phyloP scores from a whole-genome alignment of 495 filamentous ascomycete species.

The Evernia prunastri region DNA sequence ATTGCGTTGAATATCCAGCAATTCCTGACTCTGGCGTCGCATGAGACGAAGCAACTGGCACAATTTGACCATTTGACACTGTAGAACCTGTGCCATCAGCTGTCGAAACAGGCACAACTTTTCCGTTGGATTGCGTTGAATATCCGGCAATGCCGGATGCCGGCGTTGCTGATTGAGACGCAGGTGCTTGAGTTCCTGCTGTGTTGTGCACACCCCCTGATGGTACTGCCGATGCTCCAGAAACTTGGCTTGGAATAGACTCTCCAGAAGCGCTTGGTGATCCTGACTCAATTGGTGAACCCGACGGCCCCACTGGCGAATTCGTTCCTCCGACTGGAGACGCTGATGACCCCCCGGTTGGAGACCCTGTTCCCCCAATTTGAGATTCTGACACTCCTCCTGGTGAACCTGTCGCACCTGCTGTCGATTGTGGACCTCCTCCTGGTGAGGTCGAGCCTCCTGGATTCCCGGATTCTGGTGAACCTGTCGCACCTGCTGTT shows the following conservation, averaged over 20 bases:
- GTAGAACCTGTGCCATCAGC: conserved; percentile 1
- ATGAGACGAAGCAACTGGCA: neutral
- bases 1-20: conserved; percentile 3
- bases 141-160: neutral
- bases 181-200: no score
- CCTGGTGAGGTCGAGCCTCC: neutral
- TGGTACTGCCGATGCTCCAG: no score
- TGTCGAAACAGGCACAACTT: neutral
- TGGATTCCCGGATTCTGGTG: no score
- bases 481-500: neutral
- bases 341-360: neutral
- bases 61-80: neutral
- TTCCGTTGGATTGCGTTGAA: conserved; percentile 4
- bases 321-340: neutral
- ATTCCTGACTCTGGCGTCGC: neutral
- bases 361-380: neutral
- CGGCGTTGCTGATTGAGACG: no score
- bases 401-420: neutral
- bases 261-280: neutral
- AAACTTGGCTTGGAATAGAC: neutral
- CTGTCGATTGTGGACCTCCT: neutral
- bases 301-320: neutral
- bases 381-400: neutral
- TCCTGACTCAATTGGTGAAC: neutral
- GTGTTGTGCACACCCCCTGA: no score